Percentiles rank a stretch among this genome's conserved stretches.
Conservation (phyloP, 2,329 filamentous ascomycete species). For the Colletotrichum zoysiae region DNA sequence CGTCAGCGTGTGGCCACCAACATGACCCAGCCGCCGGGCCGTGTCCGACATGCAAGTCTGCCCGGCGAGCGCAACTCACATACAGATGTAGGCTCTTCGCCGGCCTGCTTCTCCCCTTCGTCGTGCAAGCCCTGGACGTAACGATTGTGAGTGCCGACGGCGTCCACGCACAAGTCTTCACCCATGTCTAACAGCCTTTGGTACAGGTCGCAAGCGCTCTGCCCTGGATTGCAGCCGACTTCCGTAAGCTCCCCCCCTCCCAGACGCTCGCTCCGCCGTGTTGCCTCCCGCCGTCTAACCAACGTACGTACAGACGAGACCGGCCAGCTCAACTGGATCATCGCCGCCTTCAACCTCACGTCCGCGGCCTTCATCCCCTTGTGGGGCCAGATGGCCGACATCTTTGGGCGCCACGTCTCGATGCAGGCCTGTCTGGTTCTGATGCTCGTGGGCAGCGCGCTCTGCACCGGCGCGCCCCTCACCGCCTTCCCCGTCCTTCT, state of each 20-base stretch:
- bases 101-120: conserved; percentile 71
- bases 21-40: conserved; percentile 6
- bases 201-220: conserved; percentile 54
- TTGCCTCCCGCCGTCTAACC: conserved; percentile 1
- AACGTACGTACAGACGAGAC: conserved; percentile 57
- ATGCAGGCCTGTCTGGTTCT: conserved; percentile 72
- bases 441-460: conserved; percentile 70
- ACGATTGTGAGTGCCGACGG: conserved; percentile 62
- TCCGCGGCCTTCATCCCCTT: conserved; percentile 76
- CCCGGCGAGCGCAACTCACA: conserved; percentile 49
- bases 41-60: conserved; percentile 51
- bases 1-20: conserved; percentile 22
- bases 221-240: conserved; percentile 72
- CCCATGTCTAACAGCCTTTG: background rate
- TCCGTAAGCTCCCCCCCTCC: conserved; percentile 50
- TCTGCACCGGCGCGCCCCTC: conserved; percentile 70
- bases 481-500: conserved; percentile 70
- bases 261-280: too few species aligned
- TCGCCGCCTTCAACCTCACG: conserved; percentile 76
- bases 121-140: conserved; percentile 72
- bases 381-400: conserved; percentile 73
- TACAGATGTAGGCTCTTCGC: conserved; percentile 71
- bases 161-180: background rate
- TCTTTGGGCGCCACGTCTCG: conserved; percentile 72
- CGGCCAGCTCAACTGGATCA: conserved; percentile 76